Conservation (phyloP, 768 basidiomycete species). For the Daedaleopsis nitida region DNA sequence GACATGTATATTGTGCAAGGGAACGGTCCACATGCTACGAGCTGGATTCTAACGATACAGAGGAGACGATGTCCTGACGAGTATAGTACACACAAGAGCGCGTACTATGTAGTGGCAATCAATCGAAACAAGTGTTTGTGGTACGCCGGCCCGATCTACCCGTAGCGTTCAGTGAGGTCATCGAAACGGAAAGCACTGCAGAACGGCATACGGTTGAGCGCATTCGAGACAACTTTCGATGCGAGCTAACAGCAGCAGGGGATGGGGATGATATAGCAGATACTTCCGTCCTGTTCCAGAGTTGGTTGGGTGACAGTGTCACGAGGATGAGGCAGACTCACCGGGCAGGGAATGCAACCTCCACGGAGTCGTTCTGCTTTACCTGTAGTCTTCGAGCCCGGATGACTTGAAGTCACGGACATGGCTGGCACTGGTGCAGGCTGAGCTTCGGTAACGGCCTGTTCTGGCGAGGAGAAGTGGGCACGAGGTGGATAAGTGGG, state of each 20-base stretch:
- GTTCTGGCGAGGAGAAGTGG: neutral
- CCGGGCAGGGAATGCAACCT: conserved; percentile 24
- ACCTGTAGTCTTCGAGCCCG: neutral
- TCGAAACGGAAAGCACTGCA: too few species aligned
- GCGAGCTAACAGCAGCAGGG: conserved; percentile 14
- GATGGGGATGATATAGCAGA: conserved; percentile 22
- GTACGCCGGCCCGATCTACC: too few species aligned
- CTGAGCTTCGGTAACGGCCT: conserved; percentile 1
- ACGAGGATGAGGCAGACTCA: conserved; percentile 2
- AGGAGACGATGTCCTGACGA: too few species aligned
- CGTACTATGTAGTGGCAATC: too few species aligned
- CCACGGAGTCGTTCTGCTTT: conserved; percentile 17
- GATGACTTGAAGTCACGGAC: neutral
- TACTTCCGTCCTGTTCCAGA: conserved; percentile 9
- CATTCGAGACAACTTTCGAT: neutral
- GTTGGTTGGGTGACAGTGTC: neutral
- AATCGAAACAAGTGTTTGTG: too few species aligned
- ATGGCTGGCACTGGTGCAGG: conserved; percentile 1
- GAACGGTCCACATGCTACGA: too few species aligned
- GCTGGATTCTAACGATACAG: too few species aligned
- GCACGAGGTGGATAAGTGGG: conserved; percentile 14
- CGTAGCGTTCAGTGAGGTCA: too few species aligned
- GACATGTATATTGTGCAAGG: too few species aligned
- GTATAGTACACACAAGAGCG: too few species aligned
- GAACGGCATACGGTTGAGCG: too few species aligned